Evolutionary conservation across 352 stramenopile genomes (phyloP), one percentile per base, ranked within the genome.

Genomic region (Phytophthora colocasiae): DNA sequence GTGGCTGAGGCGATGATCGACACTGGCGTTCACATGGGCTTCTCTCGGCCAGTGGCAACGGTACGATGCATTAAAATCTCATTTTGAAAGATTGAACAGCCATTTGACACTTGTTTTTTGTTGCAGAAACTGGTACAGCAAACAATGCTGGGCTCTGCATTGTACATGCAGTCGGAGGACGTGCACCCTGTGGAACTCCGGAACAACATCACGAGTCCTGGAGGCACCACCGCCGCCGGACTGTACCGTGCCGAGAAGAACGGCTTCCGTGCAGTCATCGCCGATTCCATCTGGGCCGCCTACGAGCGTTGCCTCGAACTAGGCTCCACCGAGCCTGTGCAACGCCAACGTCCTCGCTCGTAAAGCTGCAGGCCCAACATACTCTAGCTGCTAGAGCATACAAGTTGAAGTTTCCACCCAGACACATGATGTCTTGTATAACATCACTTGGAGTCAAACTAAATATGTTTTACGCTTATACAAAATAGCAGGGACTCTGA

Each of bases 201-300:
- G 40, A 98, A 99, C 81, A 95, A 91, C 64, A 97, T 98, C 52
- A 99, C 96, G 14, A 97, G 85, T 61, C 96, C 96, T 0, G 86
- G 93, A 4, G 96, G 96, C 44, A 98, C 96, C 34, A 99, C 96
- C 2, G 96, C 96, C 6, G 90, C 86, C 4, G 96, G 95, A 9
- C 87, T 98, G 39, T 99, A 98, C 63, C 90, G 96, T 31, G 84
- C 98, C n/a, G 96, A 99, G 76, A 98, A 97, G 72, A 97, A 97
- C 43, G 93, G 91, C 45, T 98, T 98, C 73, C 87, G 95, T 40
- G 95, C 92, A 0, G 91, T 98, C 27, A 97, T 98, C 64, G 79
- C 87, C 39, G 88, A 98, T 77, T 97, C 96, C 22, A 98, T 98
- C 54, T 99, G 96, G 96, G 95, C 95, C 19, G 97, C 93, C 22